Evolutionary conservation across 768 basidiomycete species (phyloP).

Genomic region (Calocybe cyanea): DNA sequence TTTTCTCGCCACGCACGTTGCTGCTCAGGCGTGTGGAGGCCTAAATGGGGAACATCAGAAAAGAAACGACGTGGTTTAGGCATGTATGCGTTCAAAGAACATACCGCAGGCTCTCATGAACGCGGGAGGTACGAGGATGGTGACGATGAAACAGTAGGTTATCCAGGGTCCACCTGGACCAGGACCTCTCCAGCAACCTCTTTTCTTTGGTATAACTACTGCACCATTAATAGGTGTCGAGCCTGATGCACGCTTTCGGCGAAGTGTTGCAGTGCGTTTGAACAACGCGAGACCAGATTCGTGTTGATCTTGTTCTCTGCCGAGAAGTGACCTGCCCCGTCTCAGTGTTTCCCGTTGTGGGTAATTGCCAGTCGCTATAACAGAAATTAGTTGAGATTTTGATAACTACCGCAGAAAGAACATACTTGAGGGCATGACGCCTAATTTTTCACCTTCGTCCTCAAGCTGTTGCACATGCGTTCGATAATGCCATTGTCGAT

Average conservation of each 20-base stretch:
- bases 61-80: background rate
- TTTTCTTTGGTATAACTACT: conserved; percentile 32
- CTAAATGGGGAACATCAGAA: conserved; percentile 32
- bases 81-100: conserved; percentile 27
- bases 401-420: conserved; percentile 9
- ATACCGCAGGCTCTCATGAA: conserved; percentile 75
- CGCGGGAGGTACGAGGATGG: conserved; percentile 77
- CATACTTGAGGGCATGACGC: conserved; percentile 80
- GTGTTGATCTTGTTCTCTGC: conserved; percentile 83
- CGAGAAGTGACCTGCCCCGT: conserved; percentile 87
- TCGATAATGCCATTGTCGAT: conserved; percentile 93
- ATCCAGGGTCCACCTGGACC: conserved; percentile 95
- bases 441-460: conserved; percentile 63
- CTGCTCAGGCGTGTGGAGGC: conserved; percentile 85
- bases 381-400: background rate
- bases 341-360: conserved; percentile 61
- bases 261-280: conserved; percentile 78
- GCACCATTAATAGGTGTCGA: conserved; percentile 37
- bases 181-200: conserved; percentile 69
- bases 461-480: conserved; percentile 78
- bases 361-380: conserved; percentile 72
- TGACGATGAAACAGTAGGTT: conserved; percentile 86
- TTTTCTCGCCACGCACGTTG: conserved; percentile 99
- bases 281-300: conserved; percentile 93
- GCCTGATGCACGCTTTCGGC: conserved; percentile 55